Evolutionary conservation across 2,329 filamentous ascomycete genomes (phyloP).

Genomic region (Fusarium piperis): DNA sequence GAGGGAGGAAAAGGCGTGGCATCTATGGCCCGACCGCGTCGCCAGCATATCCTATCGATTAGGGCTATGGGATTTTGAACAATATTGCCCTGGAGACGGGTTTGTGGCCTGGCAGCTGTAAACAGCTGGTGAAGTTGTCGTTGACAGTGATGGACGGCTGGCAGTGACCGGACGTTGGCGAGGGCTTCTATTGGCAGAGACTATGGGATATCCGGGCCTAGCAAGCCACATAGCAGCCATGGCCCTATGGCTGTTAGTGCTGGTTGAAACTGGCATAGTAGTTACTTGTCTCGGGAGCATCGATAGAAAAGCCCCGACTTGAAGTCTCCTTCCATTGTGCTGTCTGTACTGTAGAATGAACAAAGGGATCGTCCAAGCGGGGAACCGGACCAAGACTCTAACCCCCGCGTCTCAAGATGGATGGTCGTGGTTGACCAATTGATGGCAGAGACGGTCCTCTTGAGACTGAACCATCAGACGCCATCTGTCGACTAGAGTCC

Average conservation of each 20-base stretch:
- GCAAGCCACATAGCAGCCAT: neutral
- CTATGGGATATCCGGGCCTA: neutral
- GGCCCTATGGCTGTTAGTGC: neutral
- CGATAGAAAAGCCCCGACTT: neutral
- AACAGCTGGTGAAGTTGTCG: neutral
- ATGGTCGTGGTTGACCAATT: neutral
- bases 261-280: neutral
- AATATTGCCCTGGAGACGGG: neutral
- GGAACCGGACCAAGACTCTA: neutral
- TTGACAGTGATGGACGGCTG: constrained; percentile 21
- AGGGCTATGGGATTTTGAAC: neutral
- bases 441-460: neutral
- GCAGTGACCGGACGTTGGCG: neutral
- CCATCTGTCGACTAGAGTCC: neutral
- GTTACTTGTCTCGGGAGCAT: neutral
- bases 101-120: constrained; percentile 11
- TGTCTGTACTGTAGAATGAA: no score
- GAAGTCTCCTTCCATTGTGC: neutral
- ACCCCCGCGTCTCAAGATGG: neutral
- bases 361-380: neutral
- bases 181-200: neutral
- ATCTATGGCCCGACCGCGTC: neutral
- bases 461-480: neutral
- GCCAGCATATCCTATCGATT: neutral
- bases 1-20: neutral